Evolutionary conservation across 208 protist species (phyloP).

Genomic region (Leishmania tropica): DNA sequence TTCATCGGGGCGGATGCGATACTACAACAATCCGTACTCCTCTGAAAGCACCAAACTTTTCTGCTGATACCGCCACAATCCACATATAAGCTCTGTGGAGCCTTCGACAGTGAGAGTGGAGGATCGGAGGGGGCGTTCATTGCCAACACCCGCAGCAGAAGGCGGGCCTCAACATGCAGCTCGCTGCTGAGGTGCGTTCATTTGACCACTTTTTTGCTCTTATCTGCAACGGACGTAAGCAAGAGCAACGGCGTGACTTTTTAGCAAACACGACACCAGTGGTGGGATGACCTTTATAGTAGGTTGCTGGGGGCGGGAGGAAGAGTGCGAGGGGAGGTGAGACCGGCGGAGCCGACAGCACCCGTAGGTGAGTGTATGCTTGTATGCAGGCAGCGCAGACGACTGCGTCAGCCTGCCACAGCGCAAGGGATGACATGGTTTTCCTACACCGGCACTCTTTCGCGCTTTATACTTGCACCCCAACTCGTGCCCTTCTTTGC

Average conservation of each 20-base stretch:
- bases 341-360: background rate
- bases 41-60: slow-evolving; percentile 18
- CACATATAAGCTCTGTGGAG: background rate
- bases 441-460: background rate
- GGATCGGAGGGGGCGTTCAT: background rate
- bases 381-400: background rate
- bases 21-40: slow-evolving; percentile 34
- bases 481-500: background rate
- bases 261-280: background rate
- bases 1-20: slow-evolving; percentile 12
- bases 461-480: background rate
- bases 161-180: background rate
- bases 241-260: background rate
- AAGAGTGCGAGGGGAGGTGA: background rate
- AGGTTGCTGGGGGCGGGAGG: background rate
- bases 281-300: background rate
- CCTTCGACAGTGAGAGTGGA: background rate
- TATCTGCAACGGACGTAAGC: background rate
- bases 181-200: background rate
- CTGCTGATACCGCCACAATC: slow-evolving; percentile 7
- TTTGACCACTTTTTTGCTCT: background rate
- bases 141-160: background rate
- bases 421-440: background rate
- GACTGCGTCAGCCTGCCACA: background rate
- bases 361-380: background rate